Base-by-base conservation (phyloP, 371 early-diverging fungal genomes). In the Circinella umbellata region DNA sequence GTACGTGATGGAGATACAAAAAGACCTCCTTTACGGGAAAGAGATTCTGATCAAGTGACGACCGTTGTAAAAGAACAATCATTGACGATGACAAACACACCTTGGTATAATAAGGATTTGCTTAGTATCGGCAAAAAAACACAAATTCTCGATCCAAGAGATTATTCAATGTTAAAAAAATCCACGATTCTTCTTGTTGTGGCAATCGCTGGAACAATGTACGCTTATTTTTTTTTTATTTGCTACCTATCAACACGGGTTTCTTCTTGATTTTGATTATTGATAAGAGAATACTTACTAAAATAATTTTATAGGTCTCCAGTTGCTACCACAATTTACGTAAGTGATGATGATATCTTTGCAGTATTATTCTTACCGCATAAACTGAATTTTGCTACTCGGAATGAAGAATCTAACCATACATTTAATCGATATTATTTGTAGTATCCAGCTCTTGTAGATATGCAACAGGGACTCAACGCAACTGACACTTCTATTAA, bases 401-500 rank as follows among this genome's bases (percentile, higher is more conserved):
- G 2, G 27, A 27, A 27, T 27, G 27, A 27, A 27, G 27, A 27
- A 42, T 3, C 42, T 42, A 42, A 42, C 42, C 42, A 42, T 9
- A 11, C 42, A 42, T 9, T 9, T 9, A 9, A 9, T 42, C 11
- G 6, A 42, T 42, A 42, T 42, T 42, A 42, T 66, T 66, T 63
- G 39, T 54, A 78, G 78, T 71, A 64, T 49, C 75, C 78, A 13
- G 73, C 78, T 27, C 46, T 78, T 8, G 42, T 70, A 36, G 64
- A 65, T 48, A 72, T 78, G 63, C 69, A 78, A 68, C 34, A 64
- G 1, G 68, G 42, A 10, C 66, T 78, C 42, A 35, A 78, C 35
- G 73, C 78, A 34, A 69, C 53, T 1, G 73, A 70, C n/a, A 78
- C 73, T 39, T 48, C 70, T 4, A 69, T 78, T 14, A 78, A 78